A percentile compares a stretch with the other conserved stretches of the same genome.
phyloP scores from a whole-genome alignment of 2,329 filamentous ascomycete species.

The Periconia sp. region DNA sequence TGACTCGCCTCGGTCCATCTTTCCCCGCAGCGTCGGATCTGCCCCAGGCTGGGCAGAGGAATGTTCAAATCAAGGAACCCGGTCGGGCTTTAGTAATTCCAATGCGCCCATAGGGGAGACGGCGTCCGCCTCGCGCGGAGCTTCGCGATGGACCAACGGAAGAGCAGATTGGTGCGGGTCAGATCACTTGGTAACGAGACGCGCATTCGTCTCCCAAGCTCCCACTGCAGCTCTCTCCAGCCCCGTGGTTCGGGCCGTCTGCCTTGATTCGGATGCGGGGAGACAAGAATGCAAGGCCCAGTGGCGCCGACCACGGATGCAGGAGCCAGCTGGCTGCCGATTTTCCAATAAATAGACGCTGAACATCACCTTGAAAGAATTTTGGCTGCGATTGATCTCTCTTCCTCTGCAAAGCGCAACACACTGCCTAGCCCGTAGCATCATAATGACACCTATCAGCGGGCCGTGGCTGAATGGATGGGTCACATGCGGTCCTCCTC shows the following conservation, averaged over 20 bases:
- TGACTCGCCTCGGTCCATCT: slow-evolving; percentile 36
- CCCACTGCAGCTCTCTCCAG: background rate
- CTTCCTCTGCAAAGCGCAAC: background rate
- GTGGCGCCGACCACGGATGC: background rate
- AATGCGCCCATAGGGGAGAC: slow-evolving; percentile 13
- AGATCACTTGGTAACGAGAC: no score
- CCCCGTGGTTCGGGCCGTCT: background rate
- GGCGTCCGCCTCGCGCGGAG: no score
- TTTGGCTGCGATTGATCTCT: background rate
- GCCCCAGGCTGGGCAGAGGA: slow-evolving; percentile 9
- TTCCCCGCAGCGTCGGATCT: slow-evolving; percentile 29
- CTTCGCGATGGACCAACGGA: slow-evolving; percentile 1
- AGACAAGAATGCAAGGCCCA: slow-evolving; percentile 9
- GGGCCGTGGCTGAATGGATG: background rate
- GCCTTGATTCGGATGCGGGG: slow-evolving; percentile 6
- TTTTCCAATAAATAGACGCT: background rate
- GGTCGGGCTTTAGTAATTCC: slow-evolving; percentile 21
- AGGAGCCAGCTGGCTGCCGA: slow-evolving; percentile 4
- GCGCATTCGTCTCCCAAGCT: no score
- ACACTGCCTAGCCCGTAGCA: background rate
- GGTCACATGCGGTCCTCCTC: slow-evolving; percentile 34
- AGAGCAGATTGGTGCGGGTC: no score
- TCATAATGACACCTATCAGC: slow-evolving; percentile 3
- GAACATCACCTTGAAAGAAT: no score
- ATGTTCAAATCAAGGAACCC: slow-evolving; percentile 22